Percentiles rank a stretch among this genome's conserved stretches.
phyloP scores from a whole-genome alignment of 495 filamentous ascomycete genomes.

The Penicillium subrubescens region DNA sequence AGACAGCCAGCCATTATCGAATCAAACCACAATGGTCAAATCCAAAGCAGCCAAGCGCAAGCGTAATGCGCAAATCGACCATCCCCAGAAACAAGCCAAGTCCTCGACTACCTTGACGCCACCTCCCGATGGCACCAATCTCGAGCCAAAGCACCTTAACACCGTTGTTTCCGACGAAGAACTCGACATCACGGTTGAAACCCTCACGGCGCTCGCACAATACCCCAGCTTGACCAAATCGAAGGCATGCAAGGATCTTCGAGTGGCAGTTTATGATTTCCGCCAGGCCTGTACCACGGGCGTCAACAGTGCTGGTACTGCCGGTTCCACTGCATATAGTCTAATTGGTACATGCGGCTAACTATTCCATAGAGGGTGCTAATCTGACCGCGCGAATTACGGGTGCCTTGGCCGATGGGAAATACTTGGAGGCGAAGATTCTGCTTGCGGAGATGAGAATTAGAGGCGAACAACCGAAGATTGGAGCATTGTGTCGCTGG shows the following conservation, averaged over 20 bases:
- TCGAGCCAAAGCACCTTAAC: constrained; percentile 36
- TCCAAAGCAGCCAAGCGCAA: constrained; percentile 43
- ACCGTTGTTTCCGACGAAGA: constrained; percentile 40
- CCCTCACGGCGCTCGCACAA: constrained; percentile 39
- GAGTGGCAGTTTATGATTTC: constrained; percentile 42
- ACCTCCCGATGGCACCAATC: constrained; percentile 33
- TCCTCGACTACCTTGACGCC: constrained; percentile 27
- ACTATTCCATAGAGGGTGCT: constrained; percentile 34
- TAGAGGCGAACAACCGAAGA: constrained; percentile 39
- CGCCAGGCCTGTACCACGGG: constrained; percentile 43
- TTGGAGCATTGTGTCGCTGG: constrained; percentile 45
- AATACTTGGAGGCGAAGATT: constrained; percentile 39
- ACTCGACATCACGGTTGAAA: constrained; percentile 41
- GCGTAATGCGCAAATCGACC: constrained; percentile 37
- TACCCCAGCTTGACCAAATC: constrained; percentile 41
- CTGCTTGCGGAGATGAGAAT: constrained; percentile 43
- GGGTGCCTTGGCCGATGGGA: constrained; percentile 37
- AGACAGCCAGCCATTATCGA: not conserved
- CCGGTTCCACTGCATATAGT: not conserved
- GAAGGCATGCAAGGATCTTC: constrained; percentile 44
- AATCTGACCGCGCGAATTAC: constrained; percentile 45
- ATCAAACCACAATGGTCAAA: constrained; percentile 31
- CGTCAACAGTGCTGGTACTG: constrained; percentile 37
- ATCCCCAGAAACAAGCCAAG: constrained; percentile 36
- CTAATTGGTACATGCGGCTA: not conserved